Conservation (phyloP, 306 rosid species). For the Abrus pulchellus region DNA sequence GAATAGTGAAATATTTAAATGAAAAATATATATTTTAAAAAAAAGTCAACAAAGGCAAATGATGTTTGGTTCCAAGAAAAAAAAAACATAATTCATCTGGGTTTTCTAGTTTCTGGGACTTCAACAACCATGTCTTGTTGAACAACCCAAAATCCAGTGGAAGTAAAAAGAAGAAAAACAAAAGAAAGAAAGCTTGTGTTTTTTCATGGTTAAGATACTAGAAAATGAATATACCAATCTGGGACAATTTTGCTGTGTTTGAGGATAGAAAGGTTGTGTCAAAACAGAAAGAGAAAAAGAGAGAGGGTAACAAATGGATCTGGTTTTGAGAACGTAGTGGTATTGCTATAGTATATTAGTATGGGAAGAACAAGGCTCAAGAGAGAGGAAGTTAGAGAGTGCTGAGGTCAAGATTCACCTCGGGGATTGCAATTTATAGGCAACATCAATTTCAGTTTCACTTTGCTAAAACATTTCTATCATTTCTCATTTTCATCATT, state of each 20-base stretch:
- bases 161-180: not conserved
- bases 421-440: slow-evolving; percentile 35
- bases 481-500: not conserved
- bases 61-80: slow-evolving; percentile 27
- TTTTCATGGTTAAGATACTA: not conserved
- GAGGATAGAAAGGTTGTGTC: not conserved
- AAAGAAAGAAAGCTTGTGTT: not conserved
- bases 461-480: too few species aligned
- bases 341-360: too few species aligned
- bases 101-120: slow-evolving; percentile 12
- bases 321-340: too few species aligned
- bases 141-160: slow-evolving; percentile 33
- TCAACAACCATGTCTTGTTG: not conserved
- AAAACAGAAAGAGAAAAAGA: not conserved
- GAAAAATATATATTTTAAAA: not conserved
- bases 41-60: slow-evolving; percentile 45
- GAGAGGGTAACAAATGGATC: not conserved
- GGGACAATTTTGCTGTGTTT: not conserved
- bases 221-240: slow-evolving; percentile 4
- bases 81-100: slow-evolving; percentile 24
- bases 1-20: not conserved
- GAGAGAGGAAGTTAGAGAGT: not conserved
- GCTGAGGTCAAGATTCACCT: slow-evolving; percentile 38
- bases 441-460: slow-evolving; percentile 11
- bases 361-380: too few species aligned